Conservation (phyloP, 2,329 filamentous ascomycete species). For the Aureobasidium sp. region DNA sequence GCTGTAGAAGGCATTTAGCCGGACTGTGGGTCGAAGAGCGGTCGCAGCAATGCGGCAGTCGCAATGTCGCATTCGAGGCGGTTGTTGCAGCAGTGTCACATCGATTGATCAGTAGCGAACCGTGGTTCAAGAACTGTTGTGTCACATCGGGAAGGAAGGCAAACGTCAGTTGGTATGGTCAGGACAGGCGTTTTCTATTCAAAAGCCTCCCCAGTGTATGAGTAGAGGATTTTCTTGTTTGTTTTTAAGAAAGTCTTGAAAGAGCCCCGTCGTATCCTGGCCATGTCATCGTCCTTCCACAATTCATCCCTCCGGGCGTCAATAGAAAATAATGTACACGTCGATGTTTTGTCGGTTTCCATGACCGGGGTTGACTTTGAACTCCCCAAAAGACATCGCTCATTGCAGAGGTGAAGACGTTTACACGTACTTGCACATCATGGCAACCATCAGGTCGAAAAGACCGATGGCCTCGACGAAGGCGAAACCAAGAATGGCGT, state of each 20-base stretch:
- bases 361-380: constrained; percentile 8
- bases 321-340: constrained; percentile 13
- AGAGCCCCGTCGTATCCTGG: constrained; percentile 7
- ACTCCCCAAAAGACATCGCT: constrained; percentile 5
- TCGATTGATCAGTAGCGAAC: background rate
- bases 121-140: background rate
- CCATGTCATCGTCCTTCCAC: constrained; percentile 12
- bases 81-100: background rate
- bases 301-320: constrained; percentile 5
- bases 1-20: background rate
- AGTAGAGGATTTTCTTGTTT: constrained; percentile 11
- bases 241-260: constrained; percentile 12
- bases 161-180: constrained; percentile 2
- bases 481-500: constrained; percentile 91
- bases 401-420: constrained; percentile 12
- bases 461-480: constrained; percentile 90
- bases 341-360: constrained; percentile 12
- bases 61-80: background rate
- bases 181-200: constrained; percentile 6
- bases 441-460: constrained; percentile 85
- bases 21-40: background rate
- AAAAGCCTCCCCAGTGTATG: constrained; percentile 4
- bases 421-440: constrained; percentile 65
- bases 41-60: background rate
- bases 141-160: background rate